Conservation (phyloP, 768 basidiomycete genomes). For the Panaeolus papilionaceus region DNA sequence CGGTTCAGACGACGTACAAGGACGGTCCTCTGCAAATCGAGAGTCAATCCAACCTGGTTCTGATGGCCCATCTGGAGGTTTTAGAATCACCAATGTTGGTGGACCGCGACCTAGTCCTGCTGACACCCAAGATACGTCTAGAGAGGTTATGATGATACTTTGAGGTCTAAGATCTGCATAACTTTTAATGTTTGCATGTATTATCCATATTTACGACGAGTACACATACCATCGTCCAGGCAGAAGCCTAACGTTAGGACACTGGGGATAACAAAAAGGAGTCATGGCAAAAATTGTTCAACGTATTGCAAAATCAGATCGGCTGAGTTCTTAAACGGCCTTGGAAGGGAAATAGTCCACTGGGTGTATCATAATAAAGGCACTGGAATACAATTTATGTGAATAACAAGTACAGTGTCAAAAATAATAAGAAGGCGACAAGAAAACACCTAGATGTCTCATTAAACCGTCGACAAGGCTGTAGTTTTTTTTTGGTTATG, state of each 20-base stretch:
- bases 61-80: not conserved
- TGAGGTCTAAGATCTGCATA: no score
- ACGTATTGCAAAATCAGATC: not conserved
- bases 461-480: not conserved
- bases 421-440: not conserved
- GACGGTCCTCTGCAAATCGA: not conserved
- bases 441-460: not conserved
- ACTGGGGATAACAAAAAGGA: not conserved
- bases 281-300: not conserved
- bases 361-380: not conserved
- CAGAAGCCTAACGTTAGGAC: not conserved
- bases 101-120: not conserved
- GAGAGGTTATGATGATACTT: not conserved
- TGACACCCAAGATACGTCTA: not conserved
- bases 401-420: not conserved
- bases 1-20: not conserved
- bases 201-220: not conserved
- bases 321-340: not conserved
- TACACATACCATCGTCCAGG: not conserved
- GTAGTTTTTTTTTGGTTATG: not conserved
- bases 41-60: not conserved
- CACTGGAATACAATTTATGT: slow-evolving; percentile 6
- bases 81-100: not conserved
- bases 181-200: not conserved
- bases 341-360: not conserved